A percentile compares a stretch with the other conserved stretches of the same genome.
phyloP scores from a whole-genome alignment of 2,329 filamentous ascomycete species.

The Nothopassalora personata region DNA sequence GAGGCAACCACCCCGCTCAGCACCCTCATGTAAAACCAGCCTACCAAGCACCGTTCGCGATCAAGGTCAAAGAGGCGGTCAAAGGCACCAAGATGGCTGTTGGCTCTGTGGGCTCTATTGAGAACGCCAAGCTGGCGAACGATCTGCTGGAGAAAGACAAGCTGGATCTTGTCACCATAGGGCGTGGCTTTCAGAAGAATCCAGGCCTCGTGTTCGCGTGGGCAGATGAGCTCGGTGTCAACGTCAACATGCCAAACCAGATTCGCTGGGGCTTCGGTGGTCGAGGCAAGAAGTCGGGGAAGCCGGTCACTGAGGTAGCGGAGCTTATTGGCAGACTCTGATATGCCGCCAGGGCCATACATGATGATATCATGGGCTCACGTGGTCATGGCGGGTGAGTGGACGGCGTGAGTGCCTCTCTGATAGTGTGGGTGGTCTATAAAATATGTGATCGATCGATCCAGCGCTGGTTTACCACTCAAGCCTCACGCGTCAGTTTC shows the following conservation, averaged over 20 bases:
- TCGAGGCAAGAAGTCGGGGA: conserved; percentile 36
- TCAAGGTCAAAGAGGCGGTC: conserved; percentile 66
- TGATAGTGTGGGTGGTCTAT: not conserved
- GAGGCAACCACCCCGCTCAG: conserved; percentile 57
- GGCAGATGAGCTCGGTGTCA: conserved; percentile 66
- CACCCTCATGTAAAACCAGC: conserved; percentile 57
- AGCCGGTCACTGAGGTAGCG: conserved; percentile 5
- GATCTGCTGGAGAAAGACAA: conserved; percentile 46
- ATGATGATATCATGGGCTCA: too few species aligned
- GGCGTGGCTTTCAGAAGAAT: conserved; percentile 66
- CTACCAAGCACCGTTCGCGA: conserved; percentile 71
- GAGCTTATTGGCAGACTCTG: not conserved
- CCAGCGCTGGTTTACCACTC: not conserved
- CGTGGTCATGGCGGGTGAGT: too few species aligned
- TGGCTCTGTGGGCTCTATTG: conserved; percentile 70
- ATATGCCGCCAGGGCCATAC: not conserved
- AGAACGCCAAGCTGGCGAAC: conserved; percentile 63
- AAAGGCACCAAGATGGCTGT: conserved; percentile 62
- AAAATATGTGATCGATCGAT: not conserved
- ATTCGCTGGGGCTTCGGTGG: conserved; percentile 56
- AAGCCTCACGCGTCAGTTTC: not conserved
- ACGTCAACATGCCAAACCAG: conserved; percentile 66
- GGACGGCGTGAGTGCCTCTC: not conserved
- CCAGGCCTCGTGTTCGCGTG: conserved; percentile 55
- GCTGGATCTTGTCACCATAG: conserved; percentile 68